Base-by-base conservation (phyloP, 495 filamentous ascomycete genomes). In the Penicillium paxilli region DNA sequence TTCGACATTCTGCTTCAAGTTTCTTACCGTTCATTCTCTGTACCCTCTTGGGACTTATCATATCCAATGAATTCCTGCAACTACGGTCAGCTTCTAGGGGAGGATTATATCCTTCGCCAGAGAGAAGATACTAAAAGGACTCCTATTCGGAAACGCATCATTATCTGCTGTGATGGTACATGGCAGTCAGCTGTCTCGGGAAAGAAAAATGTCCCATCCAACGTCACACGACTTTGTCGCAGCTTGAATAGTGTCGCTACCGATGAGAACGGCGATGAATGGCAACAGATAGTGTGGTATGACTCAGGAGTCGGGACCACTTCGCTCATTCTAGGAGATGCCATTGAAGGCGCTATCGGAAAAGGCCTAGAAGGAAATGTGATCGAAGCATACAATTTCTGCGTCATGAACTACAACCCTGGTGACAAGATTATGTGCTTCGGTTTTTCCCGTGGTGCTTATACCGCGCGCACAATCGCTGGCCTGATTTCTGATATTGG, bases 381-480 rank as follows among this genome's bases (percentile, higher is more conserved):
- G 20, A 44, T 63, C 23, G 60, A 63, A 46, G 60, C 60, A 2
- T 66, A 66, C 24, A 63, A 66, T 24, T 66, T 63, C 47, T 57
- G 47, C 7, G 54, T 58, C 5, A 30, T 63, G 21, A 83, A 85
- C 55, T 83, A 80, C 51, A 59, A 65, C 8, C 58, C 64, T 3
- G 81, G 78, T 17, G 83, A 86, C 60, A 71, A 85, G 57, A 80
- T 86, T 19, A 81, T 75, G 63, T 78, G 82, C 47, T 77, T 86
- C 48, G 83, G 83, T 2, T 86, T 85, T 61, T 84, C 81, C 1
- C 71, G 83, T 7, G 83, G 83, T 4, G 81, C 82, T 1, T 86
- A 77, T 52, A 84, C 83, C 1, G 83, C 76, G 3, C 71, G 83
- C 16, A 74, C 78, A 12, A 72, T 84, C 19, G 81, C 80, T 12